Evolutionary conservation across 179 eudicot species (phyloP).

Genomic region (Corrigiola litoralis): DNA sequence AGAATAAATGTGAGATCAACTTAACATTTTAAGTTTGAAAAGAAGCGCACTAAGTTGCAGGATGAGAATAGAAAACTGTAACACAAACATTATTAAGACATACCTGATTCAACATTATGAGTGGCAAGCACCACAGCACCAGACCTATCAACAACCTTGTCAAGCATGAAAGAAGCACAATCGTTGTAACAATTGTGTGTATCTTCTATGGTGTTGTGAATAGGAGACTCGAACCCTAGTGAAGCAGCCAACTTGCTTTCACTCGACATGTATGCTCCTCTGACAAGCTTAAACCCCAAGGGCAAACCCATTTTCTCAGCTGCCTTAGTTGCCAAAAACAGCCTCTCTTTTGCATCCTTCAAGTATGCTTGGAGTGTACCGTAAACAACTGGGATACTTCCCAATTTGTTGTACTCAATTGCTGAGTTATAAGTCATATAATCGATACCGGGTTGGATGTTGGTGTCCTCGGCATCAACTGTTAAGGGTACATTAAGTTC

Average conservation of each 20-base stretch:
- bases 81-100: no score
- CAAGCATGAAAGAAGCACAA: conserved; percentile 76
- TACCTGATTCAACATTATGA: conserved; percentile 89
- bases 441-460: conserved; percentile 65
- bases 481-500: conserved; percentile 52
- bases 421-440: conserved; percentile 68
- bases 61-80: no score
- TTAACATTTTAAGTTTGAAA: neutral
- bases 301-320: conserved; percentile 71
- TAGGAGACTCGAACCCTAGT: conserved; percentile 72
- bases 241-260: conserved; percentile 58
- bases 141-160: conserved; percentile 50
- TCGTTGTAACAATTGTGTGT: conserved; percentile 74
- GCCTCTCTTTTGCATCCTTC: conserved; percentile 71
- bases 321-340: conserved; percentile 37
- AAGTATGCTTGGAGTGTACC: conserved; percentile 82
- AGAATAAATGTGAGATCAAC: neutral
- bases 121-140: conserved; percentile 79
- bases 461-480: conserved; percentile 65
- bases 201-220: conserved; percentile 53
- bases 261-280: conserved; percentile 90
- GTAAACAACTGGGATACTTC: conserved; percentile 39
- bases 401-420: conserved; percentile 37
- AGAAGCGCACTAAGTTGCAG: neutral
- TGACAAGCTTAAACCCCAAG: conserved; percentile 77